A percentile compares a stretch with the other conserved stretches of the same genome.
These are phyloP conservation scores for Rhodosporidiobolus sp. DNA, from an alignment of 768 basidiomycete species.

Conservation along the genomic window DNA sequence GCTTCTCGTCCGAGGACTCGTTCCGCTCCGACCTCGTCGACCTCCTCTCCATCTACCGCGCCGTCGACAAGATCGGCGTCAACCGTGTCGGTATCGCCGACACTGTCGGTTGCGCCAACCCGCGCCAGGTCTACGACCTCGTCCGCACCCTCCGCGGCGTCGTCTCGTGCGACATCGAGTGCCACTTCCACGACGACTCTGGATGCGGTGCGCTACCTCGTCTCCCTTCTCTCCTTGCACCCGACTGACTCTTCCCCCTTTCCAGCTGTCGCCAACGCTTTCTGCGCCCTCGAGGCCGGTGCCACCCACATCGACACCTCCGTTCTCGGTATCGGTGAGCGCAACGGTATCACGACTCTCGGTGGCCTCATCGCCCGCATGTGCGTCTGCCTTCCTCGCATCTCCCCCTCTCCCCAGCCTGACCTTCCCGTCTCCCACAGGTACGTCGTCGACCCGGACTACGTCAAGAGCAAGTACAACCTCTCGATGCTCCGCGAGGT, in stretches of 20 bases:
- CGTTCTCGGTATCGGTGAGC: slow-evolving; percentile 95
- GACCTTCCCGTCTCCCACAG: background rate
- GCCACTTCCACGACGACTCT: slow-evolving; percentile 97
- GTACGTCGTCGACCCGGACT: slow-evolving; percentile 94
- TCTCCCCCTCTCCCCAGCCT: background rate
- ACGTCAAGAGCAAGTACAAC: slow-evolving; percentile 99
- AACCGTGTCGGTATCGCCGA: slow-evolving; percentile 98
- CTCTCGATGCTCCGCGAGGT: slow-evolving; percentile 94
- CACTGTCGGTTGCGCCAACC: slow-evolving; percentile 98
- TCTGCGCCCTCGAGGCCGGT: slow-evolving; percentile 95
- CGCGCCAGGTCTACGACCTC: slow-evolving; percentile 96
- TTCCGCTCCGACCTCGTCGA: slow-evolving; percentile 99
- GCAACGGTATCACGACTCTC: slow-evolving; percentile 96
- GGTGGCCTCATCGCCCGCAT: slow-evolving; percentile 95
- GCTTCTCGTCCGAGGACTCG: slow-evolving; percentile 98
- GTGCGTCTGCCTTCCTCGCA: slow-evolving; percentile 10
- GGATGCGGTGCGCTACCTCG: slow-evolving; percentile 66
- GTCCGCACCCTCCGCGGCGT: slow-evolving; percentile 94
- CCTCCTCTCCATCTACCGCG: slow-evolving; percentile 96
- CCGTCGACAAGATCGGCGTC: slow-evolving; percentile 98
- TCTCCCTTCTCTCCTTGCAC: background rate
- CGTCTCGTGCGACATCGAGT: slow-evolving; percentile 94
- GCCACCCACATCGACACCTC: slow-evolving; percentile 99
- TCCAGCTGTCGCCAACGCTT: slow-evolving; percentile 93
- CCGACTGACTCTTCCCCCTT: slow-evolving; percentile 1